phyloP scores from a whole-genome alignment of 2,329 filamentous ascomycete species.

The Claviceps citrina region DNA sequence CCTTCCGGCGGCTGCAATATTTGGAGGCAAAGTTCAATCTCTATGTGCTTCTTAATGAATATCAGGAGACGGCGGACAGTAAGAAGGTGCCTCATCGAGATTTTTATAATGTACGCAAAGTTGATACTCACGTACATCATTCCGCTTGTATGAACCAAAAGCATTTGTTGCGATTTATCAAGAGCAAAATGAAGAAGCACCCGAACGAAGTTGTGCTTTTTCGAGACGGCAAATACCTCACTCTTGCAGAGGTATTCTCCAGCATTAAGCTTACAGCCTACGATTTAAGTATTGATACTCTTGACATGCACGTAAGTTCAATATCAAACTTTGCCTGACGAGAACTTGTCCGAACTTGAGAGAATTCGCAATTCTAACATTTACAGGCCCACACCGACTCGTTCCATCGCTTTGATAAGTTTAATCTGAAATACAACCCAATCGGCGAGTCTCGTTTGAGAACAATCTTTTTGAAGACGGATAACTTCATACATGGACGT shows the following conservation, averaged over 20 bases:
- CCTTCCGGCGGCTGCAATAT: slow-evolving; percentile 86
- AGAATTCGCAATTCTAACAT: neutral
- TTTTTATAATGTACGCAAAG: slow-evolving; percentile 97
- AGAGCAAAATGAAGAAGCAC: slow-evolving; percentile 99
- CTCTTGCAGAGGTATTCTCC: slow-evolving; percentile 83
- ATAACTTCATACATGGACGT: slow-evolving; percentile 90
- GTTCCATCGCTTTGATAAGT: slow-evolving; percentile 98
- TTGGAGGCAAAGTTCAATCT: slow-evolving; percentile 95
- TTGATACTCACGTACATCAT: slow-evolving; percentile 97
- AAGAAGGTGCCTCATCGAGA: slow-evolving; percentile 96
- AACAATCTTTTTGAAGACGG: slow-evolving; percentile 98
- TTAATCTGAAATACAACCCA: slow-evolving; percentile 97
- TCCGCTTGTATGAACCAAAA: slow-evolving; percentile 99
- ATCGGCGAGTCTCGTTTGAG: slow-evolving; percentile 87
- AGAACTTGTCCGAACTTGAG: neutral
- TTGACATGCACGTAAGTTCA: slow-evolving; percentile 85
- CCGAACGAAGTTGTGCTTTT: slow-evolving; percentile 87
- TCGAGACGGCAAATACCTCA: slow-evolving; percentile 82
- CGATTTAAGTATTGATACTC: slow-evolving; percentile 91
- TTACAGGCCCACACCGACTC: slow-evolving; percentile 79
- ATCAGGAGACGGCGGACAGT: slow-evolving; percentile 93
- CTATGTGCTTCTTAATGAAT: slow-evolving; percentile 85
- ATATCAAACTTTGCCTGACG: neutral
- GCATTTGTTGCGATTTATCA: slow-evolving; percentile 93
- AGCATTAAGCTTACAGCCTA: slow-evolving; percentile 96